Conservation (phyloP, 2,329 filamentous ascomycete species). For the Ascomycota sp. region DNA sequence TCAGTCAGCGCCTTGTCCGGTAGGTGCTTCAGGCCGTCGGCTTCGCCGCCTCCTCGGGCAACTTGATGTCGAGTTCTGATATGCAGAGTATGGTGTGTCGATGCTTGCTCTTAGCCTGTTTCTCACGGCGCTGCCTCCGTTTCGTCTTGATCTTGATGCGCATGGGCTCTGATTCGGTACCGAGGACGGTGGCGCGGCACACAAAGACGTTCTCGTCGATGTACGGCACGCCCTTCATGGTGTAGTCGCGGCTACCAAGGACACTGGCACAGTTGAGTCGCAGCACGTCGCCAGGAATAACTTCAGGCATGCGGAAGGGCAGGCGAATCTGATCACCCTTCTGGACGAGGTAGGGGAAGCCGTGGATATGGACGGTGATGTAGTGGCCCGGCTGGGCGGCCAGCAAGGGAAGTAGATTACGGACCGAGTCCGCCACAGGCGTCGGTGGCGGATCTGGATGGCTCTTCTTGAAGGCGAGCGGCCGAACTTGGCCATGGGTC, state of each 20-base stretch:
- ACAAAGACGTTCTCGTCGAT: constrained; percentile 67
- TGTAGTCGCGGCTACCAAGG: constrained; percentile 75
- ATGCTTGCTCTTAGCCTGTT: constrained; percentile 72
- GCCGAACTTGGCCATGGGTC: constrained; percentile 10
- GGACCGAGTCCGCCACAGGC: constrained; percentile 31
- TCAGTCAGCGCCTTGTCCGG: no score
- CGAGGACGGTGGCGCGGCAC: constrained; percentile 66
- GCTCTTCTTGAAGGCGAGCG: constrained; percentile 18
- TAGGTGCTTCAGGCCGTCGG: no score
- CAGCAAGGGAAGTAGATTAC: constrained; percentile 44
- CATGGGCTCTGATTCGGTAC: constrained; percentile 61
- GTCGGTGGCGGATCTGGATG: constrained; percentile 13
- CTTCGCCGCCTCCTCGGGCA: no score
- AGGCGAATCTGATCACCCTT: constrained; percentile 53
- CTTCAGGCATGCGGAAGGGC: constrained; percentile 57
- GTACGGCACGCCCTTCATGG: constrained; percentile 60
- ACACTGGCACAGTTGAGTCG: constrained; percentile 67
- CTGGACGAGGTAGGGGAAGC: constrained; percentile 57
- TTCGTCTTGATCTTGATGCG: constrained; percentile 63
- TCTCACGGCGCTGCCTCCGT: constrained; percentile 49
- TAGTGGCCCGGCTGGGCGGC: constrained; percentile 54
- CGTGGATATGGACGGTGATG: constrained; percentile 60
- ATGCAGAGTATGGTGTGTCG: constrained; percentile 69
- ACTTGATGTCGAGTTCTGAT: constrained; percentile 49
- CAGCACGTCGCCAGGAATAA: constrained; percentile 61